phyloP scores from a whole-genome alignment of 352 stramenopile species.

The Pythium rishiriense region DNA sequence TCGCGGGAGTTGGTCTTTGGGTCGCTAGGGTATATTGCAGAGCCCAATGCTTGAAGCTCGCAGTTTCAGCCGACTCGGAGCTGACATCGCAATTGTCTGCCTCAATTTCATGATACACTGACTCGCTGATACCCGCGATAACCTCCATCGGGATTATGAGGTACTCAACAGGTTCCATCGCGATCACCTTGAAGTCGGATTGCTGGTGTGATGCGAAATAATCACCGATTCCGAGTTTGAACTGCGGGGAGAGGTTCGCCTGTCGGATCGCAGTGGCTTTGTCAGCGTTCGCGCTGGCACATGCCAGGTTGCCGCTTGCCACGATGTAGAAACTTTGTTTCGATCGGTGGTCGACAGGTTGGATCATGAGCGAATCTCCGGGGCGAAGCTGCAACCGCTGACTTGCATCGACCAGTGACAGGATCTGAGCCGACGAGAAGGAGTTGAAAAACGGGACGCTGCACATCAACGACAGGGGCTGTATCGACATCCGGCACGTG shows the following conservation, averaged over 20 bases:
- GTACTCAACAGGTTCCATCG: slow-evolving; percentile 68
- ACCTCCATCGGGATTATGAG: slow-evolving; percentile 56
- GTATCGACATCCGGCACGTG: too few species aligned
- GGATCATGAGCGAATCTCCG: slow-evolving; percentile 48
- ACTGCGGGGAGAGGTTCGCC: slow-evolving; percentile 50
- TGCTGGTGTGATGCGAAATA: slow-evolving; percentile 49
- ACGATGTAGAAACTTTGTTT: slow-evolving; percentile 67
- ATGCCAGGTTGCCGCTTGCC: slow-evolving; percentile 54
- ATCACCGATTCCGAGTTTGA: slow-evolving; percentile 69
- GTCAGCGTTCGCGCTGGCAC: slow-evolving; percentile 34
- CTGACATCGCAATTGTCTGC: slow-evolving; percentile 40
- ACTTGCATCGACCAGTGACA: slow-evolving; percentile 47
- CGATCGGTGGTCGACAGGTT: slow-evolving; percentile 8
- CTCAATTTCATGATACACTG: slow-evolving; percentile 33
- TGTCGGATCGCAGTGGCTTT: slow-evolving; percentile 48
- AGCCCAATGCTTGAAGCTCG: slow-evolving; percentile 77
- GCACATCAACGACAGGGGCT: slow-evolving; percentile 72
- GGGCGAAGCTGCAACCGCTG: slow-evolving; percentile 43
- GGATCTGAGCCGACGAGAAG: slow-evolving; percentile 59
- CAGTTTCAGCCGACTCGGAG: slow-evolving; percentile 47
- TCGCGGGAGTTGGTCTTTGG: slow-evolving; percentile 33
- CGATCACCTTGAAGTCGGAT: slow-evolving; percentile 62
- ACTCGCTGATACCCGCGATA: slow-evolving; percentile 12
- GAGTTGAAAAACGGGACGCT: slow-evolving; percentile 78
- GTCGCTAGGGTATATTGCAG: slow-evolving; percentile 59